Evolutionary conservation across 495 filamentous ascomycete species (phyloP), one percentile per base, ranked within the genome.

Genomic region (Annulohypoxylon moriforme): DNA sequence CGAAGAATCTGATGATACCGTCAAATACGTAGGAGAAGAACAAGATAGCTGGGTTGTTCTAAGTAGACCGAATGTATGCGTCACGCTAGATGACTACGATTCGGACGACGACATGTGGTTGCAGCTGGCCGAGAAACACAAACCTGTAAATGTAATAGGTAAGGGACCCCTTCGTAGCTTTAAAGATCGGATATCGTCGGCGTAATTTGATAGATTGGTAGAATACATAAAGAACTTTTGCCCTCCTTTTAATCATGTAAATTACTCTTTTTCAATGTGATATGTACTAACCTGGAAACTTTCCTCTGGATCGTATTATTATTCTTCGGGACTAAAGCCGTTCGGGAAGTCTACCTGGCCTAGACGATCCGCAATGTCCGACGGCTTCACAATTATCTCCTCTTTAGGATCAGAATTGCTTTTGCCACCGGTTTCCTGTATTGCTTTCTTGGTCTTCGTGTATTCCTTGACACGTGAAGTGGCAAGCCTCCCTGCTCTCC

Each of bases 381-480:
- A 66, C 24, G 73, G 67, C n/a, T 16, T 69, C 16, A 60, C 64
- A 6, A 11, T 29, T 4, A 22, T 38, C 34, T 36, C 64, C 29
- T 57, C 34, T 20, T 47, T 38, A 24, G 56, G 6, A 10, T 49
- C 64, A 25, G 61, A n/a, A 44, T 25, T 42, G 9, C 9, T 25
- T 22, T 62, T 50, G 0, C 22, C 9, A 14, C 55, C 24, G 7
- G 38, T 42, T 33, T 76, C 73, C 40, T 68, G 71, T 2, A 77
- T 71, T 13, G 72, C 67, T 67, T 71, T 79, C 64, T 79, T 79
- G 14, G 69, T 65, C 55, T 58, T 77, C 18, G 72, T 69, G 68
- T 79, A 79, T 65, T 79, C 77, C 36, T 71, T 78, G 42, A 79
- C 72, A 5, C 77, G 75, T 22, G 77, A 52, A 9, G 74, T 76